Base-by-base conservation (phyloP, 1,284 basidiomycete species). In the Fomes fomentarius region DNA sequence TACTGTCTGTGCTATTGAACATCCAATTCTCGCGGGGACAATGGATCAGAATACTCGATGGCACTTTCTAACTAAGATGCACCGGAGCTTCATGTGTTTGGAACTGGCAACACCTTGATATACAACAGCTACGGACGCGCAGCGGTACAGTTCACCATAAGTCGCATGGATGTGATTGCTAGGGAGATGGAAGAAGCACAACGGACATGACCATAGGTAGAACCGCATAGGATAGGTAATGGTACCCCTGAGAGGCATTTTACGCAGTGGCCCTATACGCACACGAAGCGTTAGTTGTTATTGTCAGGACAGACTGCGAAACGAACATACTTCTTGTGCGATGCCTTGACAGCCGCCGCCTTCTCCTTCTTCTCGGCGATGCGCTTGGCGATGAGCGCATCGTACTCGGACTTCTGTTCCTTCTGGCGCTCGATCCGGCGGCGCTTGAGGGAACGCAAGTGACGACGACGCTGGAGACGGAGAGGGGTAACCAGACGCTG, bases 401-500 rank as follows among this genome's bases (percentile, higher is more conserved):
- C 90, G 84, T 89, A 96, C 80, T 98, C 96, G 59, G 85, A 72
- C 80, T 96, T 93, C 80, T 94, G 90, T 77, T 94, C 95, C 81
- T 94, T 94, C 83, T 97, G 94, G 74, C 81, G 84, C 72, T 95
- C 92, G 71, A 93, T 81, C 75, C 86, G 87, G 76, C 93, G 87
- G 74, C 89, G 87, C 81, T 96, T 93, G 81, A 98, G 84, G 52
- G 93, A 86, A 63, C 81, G 87, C 69, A 96, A 84, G 83, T 95
- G 95, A 69, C 96, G 92, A 77, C 94, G 93, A 77, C 95, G 92
- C 80, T 99, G 96, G 71, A 98, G 90, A 69, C 96, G 93, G 71
- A 91, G 74, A 67, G 96, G 94, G 57, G 95, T 98, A 69, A 98
- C 94, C 61, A 96, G 84, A 70, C 94, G 87, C 74, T 93, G 91